These are phyloP conservation scores for Fraxinus excelsior DNA, from an alignment of 257 asterid genomes.

Conservation along the genomic window DNA sequence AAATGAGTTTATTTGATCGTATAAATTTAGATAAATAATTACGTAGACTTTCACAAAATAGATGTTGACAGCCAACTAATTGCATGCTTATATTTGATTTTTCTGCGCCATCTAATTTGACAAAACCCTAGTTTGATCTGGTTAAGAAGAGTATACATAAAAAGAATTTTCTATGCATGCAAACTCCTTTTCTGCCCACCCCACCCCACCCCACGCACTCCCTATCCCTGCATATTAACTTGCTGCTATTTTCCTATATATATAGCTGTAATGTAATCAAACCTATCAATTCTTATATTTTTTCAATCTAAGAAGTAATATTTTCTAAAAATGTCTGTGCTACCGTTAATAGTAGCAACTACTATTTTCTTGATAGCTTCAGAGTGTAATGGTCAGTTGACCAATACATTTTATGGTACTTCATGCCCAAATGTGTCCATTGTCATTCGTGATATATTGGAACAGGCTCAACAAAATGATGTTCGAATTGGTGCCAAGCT, in stretches of 20 bases:
- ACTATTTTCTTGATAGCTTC: neutral
- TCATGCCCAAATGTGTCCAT: constrained; percentile 34
- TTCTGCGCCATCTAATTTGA: too few species aligned
- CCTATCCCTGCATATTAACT: too few species aligned
- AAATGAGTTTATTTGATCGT: too few species aligned
- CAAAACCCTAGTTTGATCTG: too few species aligned
- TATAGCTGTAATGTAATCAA: neutral
- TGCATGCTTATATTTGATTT: too few species aligned
- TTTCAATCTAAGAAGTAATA: neutral
- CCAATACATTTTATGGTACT: constrained; percentile 28
- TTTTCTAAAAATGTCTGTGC: constrained; percentile 5
- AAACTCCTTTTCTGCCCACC: neutral
- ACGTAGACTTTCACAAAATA: too few species aligned
- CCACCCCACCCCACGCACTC: too few species aligned
- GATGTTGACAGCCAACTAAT: too few species aligned
- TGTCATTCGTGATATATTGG: constrained; percentile 27
- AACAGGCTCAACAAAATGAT: constrained; percentile 23
- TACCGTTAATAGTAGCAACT: neutral
- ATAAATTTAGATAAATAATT: too few species aligned
- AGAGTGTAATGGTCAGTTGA: constrained; percentile 31
- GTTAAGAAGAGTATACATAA: too few species aligned
- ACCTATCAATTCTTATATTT: neutral
- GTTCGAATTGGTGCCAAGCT: constrained; percentile 35
- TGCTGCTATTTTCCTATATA: too few species aligned
- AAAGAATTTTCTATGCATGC: neutral